Evolutionary conservation across 1,284 basidiomycete genomes (phyloP), one percentile per base, ranked within the genome.

Genomic region (Malassezia cuniculi): DNA sequence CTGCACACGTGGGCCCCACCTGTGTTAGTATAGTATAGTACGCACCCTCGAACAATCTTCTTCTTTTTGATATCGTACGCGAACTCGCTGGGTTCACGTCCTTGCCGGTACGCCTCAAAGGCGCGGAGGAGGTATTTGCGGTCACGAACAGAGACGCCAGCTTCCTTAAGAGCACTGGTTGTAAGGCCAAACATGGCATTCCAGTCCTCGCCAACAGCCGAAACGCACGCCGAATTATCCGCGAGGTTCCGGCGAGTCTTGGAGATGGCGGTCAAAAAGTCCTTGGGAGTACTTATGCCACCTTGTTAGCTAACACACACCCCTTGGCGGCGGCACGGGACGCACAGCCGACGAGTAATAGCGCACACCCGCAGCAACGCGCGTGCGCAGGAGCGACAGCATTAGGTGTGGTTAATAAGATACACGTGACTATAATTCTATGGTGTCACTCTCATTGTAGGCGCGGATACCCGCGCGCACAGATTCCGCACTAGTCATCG

Each of bases 261-360:
- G 19, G 82, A 81, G 54, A 85, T 81, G 16, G 78, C 74, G 44
- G 74, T 75, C 46, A 85, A 71, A 56, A 85, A 82, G n/a, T 73
- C 32, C 19, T 39, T 45, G 11, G 42, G 42, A 22, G 42, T 26
- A 21, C 30, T 26, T 14, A 39, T 31, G 4, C 19, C 30, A 12
- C 27, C 42, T 18, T 22, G 31, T 32, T 6, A 28, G 25, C 12
- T 4, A 6, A 3, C 16, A 45, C 42, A 10, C 32, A 45, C 42
- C 32, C 6, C 36, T 21, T 6, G 42, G 37, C 10, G 31, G 7
- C 5, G 42, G 42, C n/a, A 31, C 28, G 2, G 33, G 18, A 3
- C 37, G 25, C 15, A 27, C 41, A 4, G 26, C 30, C n/a, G 18
- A 39, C 17, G 36, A 39, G 4, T 32, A 36, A 24, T n/a, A 18